Conservation (phyloP, 306 rosid species). For the Coriaria nepalensis region DNA sequence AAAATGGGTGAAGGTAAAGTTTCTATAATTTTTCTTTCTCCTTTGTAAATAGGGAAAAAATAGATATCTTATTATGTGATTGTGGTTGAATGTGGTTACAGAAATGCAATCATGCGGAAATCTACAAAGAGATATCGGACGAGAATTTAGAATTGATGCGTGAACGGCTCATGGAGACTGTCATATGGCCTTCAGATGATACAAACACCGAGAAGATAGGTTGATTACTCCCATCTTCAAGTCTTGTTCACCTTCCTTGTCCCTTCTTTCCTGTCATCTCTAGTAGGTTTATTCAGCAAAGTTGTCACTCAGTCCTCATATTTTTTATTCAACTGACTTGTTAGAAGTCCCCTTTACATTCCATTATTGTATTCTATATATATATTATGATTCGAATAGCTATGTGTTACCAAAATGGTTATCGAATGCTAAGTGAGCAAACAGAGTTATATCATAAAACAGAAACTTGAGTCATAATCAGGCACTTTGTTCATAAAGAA, state of each 20-base stretch:
- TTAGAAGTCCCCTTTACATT: no score
- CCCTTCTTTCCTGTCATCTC: constrained; percentile 13
- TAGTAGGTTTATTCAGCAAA: constrained; percentile 9
- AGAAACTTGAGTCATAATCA: no score
- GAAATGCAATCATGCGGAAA: constrained; percentile 92
- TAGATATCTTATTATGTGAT: no score
- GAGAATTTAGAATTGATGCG: constrained; percentile 90
- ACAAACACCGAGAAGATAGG: constrained; percentile 79
- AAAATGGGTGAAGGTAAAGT: constrained; percentile 82
- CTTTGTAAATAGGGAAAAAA: no score
- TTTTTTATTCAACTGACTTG: no score
- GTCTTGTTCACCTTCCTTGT: constrained; percentile 5
- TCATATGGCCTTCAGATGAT: constrained; percentile 98
- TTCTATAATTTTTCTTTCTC: neutral
- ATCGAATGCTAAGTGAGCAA: no score
- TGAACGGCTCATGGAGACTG: constrained; percentile 81
- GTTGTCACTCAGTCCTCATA: neutral
- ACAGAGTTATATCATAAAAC: no score
- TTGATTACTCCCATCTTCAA: constrained; percentile 14
- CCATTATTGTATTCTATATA: no score
- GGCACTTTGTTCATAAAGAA: no score
- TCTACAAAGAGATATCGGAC: constrained; percentile 69
- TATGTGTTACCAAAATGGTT: no score
- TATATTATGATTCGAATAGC: no score
- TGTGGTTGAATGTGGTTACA: neutral